Base-by-base conservation (phyloP, 106 monocot genomes). In the Platanthera zijinensis region DNA sequence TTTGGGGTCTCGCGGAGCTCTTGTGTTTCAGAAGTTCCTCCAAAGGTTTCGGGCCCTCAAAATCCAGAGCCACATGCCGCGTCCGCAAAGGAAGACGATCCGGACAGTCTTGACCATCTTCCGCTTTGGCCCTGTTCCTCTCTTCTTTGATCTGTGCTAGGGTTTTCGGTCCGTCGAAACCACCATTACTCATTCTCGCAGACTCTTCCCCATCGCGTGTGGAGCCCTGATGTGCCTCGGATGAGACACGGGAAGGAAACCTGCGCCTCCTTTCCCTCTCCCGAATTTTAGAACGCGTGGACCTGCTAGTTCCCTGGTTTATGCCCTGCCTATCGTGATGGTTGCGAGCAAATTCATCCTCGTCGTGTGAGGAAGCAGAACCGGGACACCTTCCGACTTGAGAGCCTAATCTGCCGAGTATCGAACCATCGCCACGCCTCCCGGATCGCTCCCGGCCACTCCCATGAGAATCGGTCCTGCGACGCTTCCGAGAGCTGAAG, bases 121-220 rank as follows among this genome's bases (percentile, higher is more conserved):
- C 59, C 15, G n/a, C 13, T 46, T 56, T 76, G 62, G 67, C 51
- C 84, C 76, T 81, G 14, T 45, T 79, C 47, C 83, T 88, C 77
- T 85, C 88, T 71, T 83, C 89, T 74, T 80, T 85, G 71, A 89
- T 86, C 77, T 89, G 80, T 51, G 78, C 86, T 64, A 84, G 85
- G 13, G 77, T 83, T 80, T 82, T 89, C 7, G 86, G 86, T 13
- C 86, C 77, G 71, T 57, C 62, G 74, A 89, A 89, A 53, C 30
- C 75, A 78, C 30, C 75, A 75, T 14, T 18, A 56, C 67, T 17
- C 15, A 5, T 72, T 19, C 12, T 46, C 17, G 19, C 45, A 3
- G 77, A 61, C 39, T 71, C 82, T 25, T 49, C 57, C 18, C n/a
- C 15, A 59, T 59, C 59, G 3, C 17, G 19, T 70, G 21, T 22